A percentile compares a stretch with the other conserved stretches of the same genome.
Evolutionary conservation across 2,329 filamentous ascomycete species (phyloP).

Genomic region (Nemania serpens): DNA sequence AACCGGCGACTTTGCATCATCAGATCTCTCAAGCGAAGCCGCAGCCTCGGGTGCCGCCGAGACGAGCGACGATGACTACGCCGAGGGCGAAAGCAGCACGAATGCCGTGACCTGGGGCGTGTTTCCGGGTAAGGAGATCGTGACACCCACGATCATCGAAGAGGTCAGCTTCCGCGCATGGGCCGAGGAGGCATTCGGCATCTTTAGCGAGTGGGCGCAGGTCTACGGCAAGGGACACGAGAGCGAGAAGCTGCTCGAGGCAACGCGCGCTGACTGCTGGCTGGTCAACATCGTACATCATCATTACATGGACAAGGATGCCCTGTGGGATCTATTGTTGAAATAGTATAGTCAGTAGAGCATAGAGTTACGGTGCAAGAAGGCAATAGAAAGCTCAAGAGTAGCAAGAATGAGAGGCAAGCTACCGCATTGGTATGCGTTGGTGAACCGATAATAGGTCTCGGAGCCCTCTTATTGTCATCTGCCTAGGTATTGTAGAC

Average conservation of each 20-base stretch:
- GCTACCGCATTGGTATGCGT: background rate
- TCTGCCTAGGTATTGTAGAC: too few species aligned
- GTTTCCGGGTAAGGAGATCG: conserved; percentile 93
- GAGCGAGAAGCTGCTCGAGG: conserved; percentile 72
- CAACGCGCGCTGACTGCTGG: conserved; percentile 73
- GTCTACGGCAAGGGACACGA: conserved; percentile 78
- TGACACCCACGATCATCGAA: conserved; percentile 96
- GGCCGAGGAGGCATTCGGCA: conserved; percentile 93
- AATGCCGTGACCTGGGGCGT: conserved; percentile 98
- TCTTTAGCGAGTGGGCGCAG: conserved; percentile 91
- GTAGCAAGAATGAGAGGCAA: background rate
- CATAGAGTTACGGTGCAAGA: background rate
- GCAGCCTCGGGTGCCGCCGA: conserved; percentile 21
- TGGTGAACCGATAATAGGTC: too few species aligned
- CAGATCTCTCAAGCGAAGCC: conserved; percentile 53
- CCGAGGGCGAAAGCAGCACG: conserved; percentile 59
- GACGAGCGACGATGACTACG: conserved; percentile 6
- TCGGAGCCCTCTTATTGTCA: too few species aligned
- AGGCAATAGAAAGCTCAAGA: background rate
- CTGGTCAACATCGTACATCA: conserved; percentile 91
- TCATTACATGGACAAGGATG: conserved; percentile 71
- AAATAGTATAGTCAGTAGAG: conserved; percentile 32
- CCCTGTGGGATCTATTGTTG: conserved; percentile 71
- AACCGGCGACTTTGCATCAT: conserved; percentile 76
- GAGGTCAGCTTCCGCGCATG: conserved; percentile 92